Evolutionary conservation across 2,329 filamentous ascomycete genomes (phyloP).

Genomic region (Geosmithia flava): DNA sequence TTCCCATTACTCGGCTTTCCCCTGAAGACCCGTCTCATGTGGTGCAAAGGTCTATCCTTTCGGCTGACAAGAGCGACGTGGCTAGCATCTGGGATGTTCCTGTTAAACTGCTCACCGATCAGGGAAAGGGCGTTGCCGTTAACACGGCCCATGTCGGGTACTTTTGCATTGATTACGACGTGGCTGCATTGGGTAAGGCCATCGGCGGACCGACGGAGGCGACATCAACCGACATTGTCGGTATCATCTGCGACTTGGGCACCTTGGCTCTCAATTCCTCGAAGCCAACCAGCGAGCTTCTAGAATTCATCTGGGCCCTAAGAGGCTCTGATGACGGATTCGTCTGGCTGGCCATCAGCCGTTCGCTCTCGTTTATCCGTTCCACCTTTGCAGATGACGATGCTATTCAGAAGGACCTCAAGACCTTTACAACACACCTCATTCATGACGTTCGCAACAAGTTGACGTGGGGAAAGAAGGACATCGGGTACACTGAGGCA

Average conservation of each 20-base stretch:
- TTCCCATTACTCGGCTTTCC: slow-evolving; percentile 76
- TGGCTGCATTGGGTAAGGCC: slow-evolving; percentile 69
- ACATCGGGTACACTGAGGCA: slow-evolving; percentile 70
- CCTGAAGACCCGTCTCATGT: slow-evolving; percentile 78
- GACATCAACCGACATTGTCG: slow-evolving; percentile 81
- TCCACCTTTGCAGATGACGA: slow-evolving; percentile 75
- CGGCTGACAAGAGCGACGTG: slow-evolving; percentile 87
- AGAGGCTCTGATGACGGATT: slow-evolving; percentile 70
- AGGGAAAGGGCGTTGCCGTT: slow-evolving; percentile 47
- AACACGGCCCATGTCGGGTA: slow-evolving; percentile 82
- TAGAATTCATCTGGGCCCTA: slow-evolving; percentile 80
- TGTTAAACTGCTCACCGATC: slow-evolving; percentile 69
- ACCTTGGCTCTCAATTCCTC: slow-evolving; percentile 83
- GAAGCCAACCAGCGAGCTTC: slow-evolving; percentile 65
- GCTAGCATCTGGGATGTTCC: slow-evolving; percentile 94
- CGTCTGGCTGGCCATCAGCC: slow-evolving; percentile 78
- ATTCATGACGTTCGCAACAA: slow-evolving; percentile 63
- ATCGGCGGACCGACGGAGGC: slow-evolving; percentile 65
- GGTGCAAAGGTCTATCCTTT: slow-evolving; percentile 80
- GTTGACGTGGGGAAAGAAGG: slow-evolving; percentile 70
- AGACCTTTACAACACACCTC: slow-evolving; percentile 68
- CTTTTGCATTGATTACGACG: slow-evolving; percentile 87
- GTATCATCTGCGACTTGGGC: slow-evolving; percentile 78
- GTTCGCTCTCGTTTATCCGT: slow-evolving; percentile 63
- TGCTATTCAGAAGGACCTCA: slow-evolving; percentile 57